Evolutionary conservation across 1,284 basidiomycete genomes (phyloP), one percentile per base, ranked within the genome.

Genomic region (Flammula alnicola): DNA sequence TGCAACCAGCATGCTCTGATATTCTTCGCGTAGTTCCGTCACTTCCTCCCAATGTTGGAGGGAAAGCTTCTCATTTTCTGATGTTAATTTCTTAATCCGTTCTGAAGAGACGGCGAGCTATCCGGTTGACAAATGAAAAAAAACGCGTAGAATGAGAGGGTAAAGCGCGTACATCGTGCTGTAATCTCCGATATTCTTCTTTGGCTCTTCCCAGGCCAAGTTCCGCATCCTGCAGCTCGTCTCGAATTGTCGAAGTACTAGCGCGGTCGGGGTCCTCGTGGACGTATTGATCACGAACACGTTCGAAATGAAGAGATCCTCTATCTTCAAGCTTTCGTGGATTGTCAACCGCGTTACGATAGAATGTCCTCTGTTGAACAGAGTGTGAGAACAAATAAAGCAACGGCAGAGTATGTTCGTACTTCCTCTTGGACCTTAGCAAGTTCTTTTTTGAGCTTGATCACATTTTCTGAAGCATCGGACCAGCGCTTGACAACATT

Each of bases 401-500:
- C 7, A 20, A 39, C 22, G 23, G 26, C 30, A 26, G 45, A 40
- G 29, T 23, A 32, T 23, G 43, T 22, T 27, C 56, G 37, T 44
- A 71, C 71, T 62, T 71, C 67, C 51, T 58, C 55, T 39, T 66
- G 56, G 11, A 63, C 57, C 22, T 57, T 57, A 26, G 58, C 57
- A 6, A 71, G 58, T 44, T 70, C 65, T 16, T 63, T 59, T 54
- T 63, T 67, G 45, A 71, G 57, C 31, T 54, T 52, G 35, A 66
- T 61, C 17, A 63, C 62, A 23, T 60, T 61, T 39, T 67, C 63
- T 32, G 63, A 65, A 9, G 68, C 64, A 23, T 70, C 62, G 12
- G 69, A 68, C 66, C 68, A 71, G 47, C 63, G 65, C 52, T 66
- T 66, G 32, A 70, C 47, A 19, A 70, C 61, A 30, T 64, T 63